Evolutionary conservation across 768 basidiomycete species (phyloP).

Genomic region (Suillus subaureus): DNA sequence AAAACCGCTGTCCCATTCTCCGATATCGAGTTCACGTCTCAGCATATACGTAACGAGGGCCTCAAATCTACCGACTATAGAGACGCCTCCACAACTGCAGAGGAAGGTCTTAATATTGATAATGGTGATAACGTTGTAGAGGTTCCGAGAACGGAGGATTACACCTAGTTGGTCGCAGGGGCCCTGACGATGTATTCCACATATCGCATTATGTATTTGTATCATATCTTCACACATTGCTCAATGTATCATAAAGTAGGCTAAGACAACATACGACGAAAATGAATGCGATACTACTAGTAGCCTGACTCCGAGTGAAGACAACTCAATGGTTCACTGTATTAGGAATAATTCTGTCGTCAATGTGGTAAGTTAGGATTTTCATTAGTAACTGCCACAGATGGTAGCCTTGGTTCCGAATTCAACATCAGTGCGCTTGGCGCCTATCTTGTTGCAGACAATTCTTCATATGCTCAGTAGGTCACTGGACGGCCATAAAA

Average conservation of each 20-base stretch:
- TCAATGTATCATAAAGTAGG: too few species aligned
- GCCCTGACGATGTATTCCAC: neutral
- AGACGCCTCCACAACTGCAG: neutral
- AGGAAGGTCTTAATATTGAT: neutral
- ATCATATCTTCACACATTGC: neutral
- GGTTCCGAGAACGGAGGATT: neutral
- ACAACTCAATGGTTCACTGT: too few species aligned
- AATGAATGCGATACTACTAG: too few species aligned
- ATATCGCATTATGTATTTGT: neutral
- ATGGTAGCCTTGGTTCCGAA: too few species aligned
- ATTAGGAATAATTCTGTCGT: too few species aligned
- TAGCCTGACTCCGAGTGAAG: too few species aligned
- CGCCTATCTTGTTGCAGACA: conserved; percentile 75
- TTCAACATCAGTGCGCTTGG: conserved; percentile 70
- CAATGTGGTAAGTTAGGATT: too few species aligned
- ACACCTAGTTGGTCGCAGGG: neutral
- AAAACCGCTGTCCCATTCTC: conserved; percentile 19
- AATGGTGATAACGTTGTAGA: neutral
- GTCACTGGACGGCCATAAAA: neutral
- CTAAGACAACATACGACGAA: too few species aligned
- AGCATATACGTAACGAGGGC: neutral
- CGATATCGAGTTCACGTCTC: conserved; percentile 27
- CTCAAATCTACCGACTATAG: neutral
- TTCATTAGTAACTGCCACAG: too few species aligned
- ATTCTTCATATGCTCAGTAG: conserved; percentile 44